phyloP scores from a whole-genome alignment of 768 basidiomycete species.

The Plicaturopsis crispa region DNA sequence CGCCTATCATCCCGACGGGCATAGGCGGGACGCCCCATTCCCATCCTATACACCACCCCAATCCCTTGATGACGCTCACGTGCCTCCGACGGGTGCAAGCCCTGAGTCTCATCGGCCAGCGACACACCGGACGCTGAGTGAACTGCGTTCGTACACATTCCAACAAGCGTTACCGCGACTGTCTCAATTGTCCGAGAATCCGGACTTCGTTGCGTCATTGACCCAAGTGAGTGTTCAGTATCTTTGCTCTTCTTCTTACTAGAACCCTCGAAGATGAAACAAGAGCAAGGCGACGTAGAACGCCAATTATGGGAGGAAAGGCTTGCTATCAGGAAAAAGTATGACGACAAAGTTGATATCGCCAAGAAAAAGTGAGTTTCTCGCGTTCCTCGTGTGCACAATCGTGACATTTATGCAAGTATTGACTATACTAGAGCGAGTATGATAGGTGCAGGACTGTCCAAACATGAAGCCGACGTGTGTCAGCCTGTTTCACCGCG shows the following conservation, averaged over 20 bases:
- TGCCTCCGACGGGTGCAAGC: slow-evolving; percentile 8
- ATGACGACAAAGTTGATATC: slow-evolving; percentile 65
- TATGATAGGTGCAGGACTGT: slow-evolving; percentile 56
- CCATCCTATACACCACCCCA: slow-evolving; percentile 6
- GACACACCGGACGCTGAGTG: slow-evolving; percentile 4
- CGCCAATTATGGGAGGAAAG: slow-evolving; percentile 63
- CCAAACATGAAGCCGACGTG: slow-evolving; percentile 65
- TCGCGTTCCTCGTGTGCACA: not conserved
- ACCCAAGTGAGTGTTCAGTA: slow-evolving; percentile 35
- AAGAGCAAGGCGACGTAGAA: slow-evolving; percentile 67
- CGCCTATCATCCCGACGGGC: slow-evolving; percentile 9
- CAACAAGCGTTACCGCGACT: slow-evolving; percentile 64
- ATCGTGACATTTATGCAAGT: not conserved
- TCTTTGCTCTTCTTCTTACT: slow-evolving; percentile 5
- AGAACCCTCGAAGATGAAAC: slow-evolving; percentile 43
- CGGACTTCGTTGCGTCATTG: slow-evolving; percentile 40
- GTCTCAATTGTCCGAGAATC: slow-evolving; percentile 50
- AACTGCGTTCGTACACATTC: slow-evolving; percentile 43
- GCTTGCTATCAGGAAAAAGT: slow-evolving; percentile 48
- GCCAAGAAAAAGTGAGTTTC: slow-evolving; percentile 64
- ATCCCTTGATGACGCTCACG: slow-evolving; percentile 6
- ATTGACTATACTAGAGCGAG: slow-evolving; percentile 40
- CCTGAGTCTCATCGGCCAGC: not conserved
- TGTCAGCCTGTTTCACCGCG: slow-evolving; percentile 10
- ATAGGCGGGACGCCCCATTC: slow-evolving; percentile 7